Evolutionary conservation across 495 filamentous ascomycete genomes (phyloP).

Genomic region (Podospora sp.): DNA sequence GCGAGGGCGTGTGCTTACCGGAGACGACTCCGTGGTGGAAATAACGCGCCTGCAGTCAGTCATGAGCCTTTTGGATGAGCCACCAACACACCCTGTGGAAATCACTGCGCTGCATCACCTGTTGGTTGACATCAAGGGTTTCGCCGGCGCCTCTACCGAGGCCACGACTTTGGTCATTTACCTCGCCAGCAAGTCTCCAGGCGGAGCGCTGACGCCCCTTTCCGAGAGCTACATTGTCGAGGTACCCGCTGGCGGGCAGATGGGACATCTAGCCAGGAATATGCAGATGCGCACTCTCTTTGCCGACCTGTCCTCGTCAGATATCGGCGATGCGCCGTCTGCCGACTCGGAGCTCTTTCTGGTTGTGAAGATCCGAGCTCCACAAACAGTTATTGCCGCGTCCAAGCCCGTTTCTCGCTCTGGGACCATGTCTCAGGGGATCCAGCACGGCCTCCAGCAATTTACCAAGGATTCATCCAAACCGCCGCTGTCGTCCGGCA

Average conservation of each 20-base stretch:
- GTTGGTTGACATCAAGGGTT: conserved; percentile 77
- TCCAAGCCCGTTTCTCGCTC: conserved; percentile 51
- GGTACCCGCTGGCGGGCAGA: conserved; percentile 70
- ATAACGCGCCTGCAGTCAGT: conserved; percentile 88
- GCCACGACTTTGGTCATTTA: conserved; percentile 78
- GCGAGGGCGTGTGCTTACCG: conserved; percentile 82
- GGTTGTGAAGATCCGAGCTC: conserved; percentile 76
- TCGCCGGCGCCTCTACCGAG: conserved; percentile 70
- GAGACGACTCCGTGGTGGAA: conserved; percentile 90
- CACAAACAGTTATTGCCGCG: conserved; percentile 53
- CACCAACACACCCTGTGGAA: conserved; percentile 67
- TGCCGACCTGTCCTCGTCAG: conserved; percentile 75
- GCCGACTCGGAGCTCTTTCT: conserved; percentile 73
- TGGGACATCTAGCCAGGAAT: conserved; percentile 59
- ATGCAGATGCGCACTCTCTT: conserved; percentile 82
- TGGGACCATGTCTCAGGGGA: conserved; percentile 40
- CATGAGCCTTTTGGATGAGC: conserved; percentile 90
- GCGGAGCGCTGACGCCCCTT: conserved; percentile 63
- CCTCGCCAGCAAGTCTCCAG: conserved; percentile 69
- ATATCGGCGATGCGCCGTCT: conserved; percentile 77
- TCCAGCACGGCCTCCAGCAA: conserved; percentile 37
- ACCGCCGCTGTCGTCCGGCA: conserved; percentile 45
- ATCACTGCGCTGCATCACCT: conserved; percentile 78
- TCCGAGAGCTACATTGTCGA: conserved; percentile 85
- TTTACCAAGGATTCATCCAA: conserved; percentile 44